These are phyloP conservation scores for Annona cherimola DNA, from an alignment of 164 flowering plant species.

Conservation along the genomic window DNA sequence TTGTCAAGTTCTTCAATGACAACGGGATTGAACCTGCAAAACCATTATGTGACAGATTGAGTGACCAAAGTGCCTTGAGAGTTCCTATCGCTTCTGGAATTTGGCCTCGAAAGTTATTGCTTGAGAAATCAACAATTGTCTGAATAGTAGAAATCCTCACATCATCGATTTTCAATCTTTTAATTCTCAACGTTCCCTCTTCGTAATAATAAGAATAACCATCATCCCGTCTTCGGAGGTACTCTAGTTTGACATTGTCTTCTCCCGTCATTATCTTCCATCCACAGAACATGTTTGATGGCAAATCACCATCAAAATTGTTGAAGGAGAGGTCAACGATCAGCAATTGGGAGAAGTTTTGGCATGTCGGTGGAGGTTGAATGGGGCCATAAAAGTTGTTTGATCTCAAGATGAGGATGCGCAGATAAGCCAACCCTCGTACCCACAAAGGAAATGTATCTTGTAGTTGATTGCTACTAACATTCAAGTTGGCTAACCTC, in stretches of 20 bases:
- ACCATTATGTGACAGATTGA: too few relatives aligned
- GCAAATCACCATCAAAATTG: neutral
- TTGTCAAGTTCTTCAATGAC: too few relatives aligned
- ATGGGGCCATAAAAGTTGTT: neutral
- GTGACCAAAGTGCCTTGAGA: too few relatives aligned
- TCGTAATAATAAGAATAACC: too few relatives aligned
- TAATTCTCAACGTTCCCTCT: too few relatives aligned
- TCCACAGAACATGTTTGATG: neutral
- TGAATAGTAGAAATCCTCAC: too few relatives aligned
- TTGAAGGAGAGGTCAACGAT: neutral
- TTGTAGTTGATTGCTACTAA: neutral
- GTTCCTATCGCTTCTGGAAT: too few relatives aligned
- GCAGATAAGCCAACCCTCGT: neutral
- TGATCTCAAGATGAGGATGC: neutral
- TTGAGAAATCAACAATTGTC: too few relatives aligned
- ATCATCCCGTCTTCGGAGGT: too few relatives aligned
- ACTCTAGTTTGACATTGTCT: neutral
- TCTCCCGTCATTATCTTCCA: neutral
- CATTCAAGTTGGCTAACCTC: neutral
- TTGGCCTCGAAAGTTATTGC: too few relatives aligned
- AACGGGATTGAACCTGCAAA: too few relatives aligned
- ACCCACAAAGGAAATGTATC: constrained; percentile 5
- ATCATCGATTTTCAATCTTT: too few relatives aligned
- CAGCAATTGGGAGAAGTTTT: neutral
- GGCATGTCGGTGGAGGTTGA: neutral